Base-by-base conservation (phyloP, 306 rosid genomes). In the Citrullus amarus region DNA sequence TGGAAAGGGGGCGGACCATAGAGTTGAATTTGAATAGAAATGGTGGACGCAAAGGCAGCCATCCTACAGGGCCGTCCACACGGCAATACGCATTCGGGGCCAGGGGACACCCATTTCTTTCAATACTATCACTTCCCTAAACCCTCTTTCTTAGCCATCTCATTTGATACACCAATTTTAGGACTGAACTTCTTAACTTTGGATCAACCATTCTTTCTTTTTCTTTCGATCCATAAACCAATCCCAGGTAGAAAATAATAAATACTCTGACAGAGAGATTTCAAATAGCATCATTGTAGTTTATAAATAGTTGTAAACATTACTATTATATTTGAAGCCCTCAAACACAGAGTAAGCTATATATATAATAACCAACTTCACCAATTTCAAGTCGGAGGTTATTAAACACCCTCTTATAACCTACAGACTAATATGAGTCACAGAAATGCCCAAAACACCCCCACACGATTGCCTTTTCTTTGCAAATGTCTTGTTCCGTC, bases 121-220 rank as follows among this genome's bases (percentile, higher is more conserved):
- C 43, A 46, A 46, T 12, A 25, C 28, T 41, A 71, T 16, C 44
- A 73, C 8, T 48, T 50, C 12, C 16, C 28, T 44, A 25, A 28
- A 30, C 28, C 77, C 78, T 30, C 11, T 74, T 51, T 73, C 63
- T 15, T 13, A 16, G 78, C 63, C 78, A 74, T 63, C 78, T 74
- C 61, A 74, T 53, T 44, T 9, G 39, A 28, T 30, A 0, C 38
- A 17, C 30, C 78, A 32, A 4, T 73, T 15, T 17, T 13, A 15
- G 5, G 44, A 72, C 78, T 39, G 4, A 73, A 73, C 16, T 51
- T 51, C 16, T 73, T 3, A 70, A 17, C 43, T 73, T 28, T 2
- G 77, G 77, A 73, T 50, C 16, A 43, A 73, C 60, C 77, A 11
- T 48, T 8, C 15, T 41, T 38, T 38, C 38, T 44, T 70, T 44